Percentiles rank a stretch among this genome's conserved stretches.
These are phyloP conservation scores for Cornus suecica DNA, from an alignment of 148 eudicot genomes.

Conservation along the genomic window DNA sequence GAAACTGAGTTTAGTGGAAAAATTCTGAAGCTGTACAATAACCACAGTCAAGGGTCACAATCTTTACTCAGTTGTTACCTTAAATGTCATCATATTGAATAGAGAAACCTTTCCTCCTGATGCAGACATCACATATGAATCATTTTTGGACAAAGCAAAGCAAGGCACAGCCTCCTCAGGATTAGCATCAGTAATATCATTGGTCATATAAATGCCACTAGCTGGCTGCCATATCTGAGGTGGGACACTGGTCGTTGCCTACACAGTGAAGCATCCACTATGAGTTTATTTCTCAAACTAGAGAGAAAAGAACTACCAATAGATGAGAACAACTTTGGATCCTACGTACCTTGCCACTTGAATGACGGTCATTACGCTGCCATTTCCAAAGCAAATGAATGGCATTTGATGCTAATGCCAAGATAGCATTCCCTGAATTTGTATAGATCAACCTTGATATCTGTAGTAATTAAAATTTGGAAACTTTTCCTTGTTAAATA, in stretches of 20 bases:
- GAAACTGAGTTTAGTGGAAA: neutral
- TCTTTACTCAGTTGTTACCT: slow-evolving; percentile 39
- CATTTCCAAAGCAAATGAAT: slow-evolving; percentile 93
- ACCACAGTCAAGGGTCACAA: neutral
- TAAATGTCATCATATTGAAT: slow-evolving; percentile 87
- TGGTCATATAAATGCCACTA: slow-evolving; percentile 83
- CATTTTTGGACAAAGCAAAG: slow-evolving; percentile 93
- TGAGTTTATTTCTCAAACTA: neutral
- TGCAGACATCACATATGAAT: slow-evolving; percentile 92
- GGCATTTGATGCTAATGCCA: slow-evolving; percentile 86
- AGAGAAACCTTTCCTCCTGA: slow-evolving; percentile 85
- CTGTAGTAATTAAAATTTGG: slow-evolving; percentile 34
- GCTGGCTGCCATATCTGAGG: slow-evolving; percentile 90
- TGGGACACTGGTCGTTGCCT: slow-evolving; percentile 75
- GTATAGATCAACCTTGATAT: slow-evolving; percentile 86
- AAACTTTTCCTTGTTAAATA: neutral
- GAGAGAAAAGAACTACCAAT: neutral
- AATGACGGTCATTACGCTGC: slow-evolving; percentile 61
- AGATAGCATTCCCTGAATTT: slow-evolving; percentile 74
- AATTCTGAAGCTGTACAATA: neutral
- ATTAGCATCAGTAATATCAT: slow-evolving; percentile 62
- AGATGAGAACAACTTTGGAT: neutral
- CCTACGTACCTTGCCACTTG: slow-evolving; percentile 58
- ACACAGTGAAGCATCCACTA: slow-evolving; percentile 3
- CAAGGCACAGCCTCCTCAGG: slow-evolving; percentile 76